phyloP scores from a whole-genome alignment of 2,329 filamentous ascomycete species.

The Fusarium duplospermum region DNA sequence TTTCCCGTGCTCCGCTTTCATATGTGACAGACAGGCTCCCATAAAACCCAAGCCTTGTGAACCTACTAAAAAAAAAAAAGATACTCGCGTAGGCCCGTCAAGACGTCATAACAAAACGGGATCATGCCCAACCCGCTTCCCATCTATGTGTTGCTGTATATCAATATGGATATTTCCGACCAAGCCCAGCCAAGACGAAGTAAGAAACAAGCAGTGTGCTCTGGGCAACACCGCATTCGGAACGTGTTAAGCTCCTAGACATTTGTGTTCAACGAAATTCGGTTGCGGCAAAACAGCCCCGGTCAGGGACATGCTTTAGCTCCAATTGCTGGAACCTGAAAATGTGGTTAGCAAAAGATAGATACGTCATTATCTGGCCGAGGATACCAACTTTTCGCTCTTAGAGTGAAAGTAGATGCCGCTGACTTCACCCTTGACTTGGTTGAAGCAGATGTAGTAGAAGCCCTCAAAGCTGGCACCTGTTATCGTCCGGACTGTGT shows the following conservation, averaged over 20 bases:
- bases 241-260: background rate
- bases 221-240: constrained; percentile 4
- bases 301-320: constrained; percentile 86
- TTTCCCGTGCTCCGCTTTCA: constrained; percentile 37
- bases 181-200: constrained; percentile 16
- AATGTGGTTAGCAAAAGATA: constrained; percentile 5
- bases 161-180: constrained; percentile 24
- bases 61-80: constrained; percentile 16
- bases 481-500: constrained; percentile 88
- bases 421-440: constrained; percentile 84
- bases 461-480: constrained; percentile 98
- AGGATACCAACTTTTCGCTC: constrained; percentile 85
- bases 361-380: background rate
- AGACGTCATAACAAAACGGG: constrained; percentile 33
- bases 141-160: constrained; percentile 40
- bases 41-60: constrained; percentile 31
- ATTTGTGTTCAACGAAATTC: constrained; percentile 71
- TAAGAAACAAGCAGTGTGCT: constrained; percentile 10
- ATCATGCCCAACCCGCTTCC: constrained; percentile 32
- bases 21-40: constrained; percentile 33
- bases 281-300: constrained; percentile 84
- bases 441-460: constrained; percentile 99
- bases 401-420: constrained; percentile 99
- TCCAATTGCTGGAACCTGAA: constrained; percentile 90
- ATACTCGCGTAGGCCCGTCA: constrained; percentile 26